Percentiles rank a stretch among this genome's conserved stretches.
Evolutionary conservation across 768 basidiomycete genomes (phyloP).

Genomic region (Hygrophorus russula): DNA sequence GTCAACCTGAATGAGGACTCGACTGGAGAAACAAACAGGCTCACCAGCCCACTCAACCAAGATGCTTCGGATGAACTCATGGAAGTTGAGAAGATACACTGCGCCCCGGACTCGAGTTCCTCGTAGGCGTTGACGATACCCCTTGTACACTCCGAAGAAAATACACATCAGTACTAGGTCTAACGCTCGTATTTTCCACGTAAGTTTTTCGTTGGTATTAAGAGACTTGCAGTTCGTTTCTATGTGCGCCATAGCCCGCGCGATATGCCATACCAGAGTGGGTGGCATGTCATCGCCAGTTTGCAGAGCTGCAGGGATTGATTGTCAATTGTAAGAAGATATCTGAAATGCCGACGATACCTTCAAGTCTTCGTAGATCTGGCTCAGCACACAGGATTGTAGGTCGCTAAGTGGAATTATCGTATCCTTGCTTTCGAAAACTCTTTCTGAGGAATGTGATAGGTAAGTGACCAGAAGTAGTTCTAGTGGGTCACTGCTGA

Average conservation of each 20-base stretch:
- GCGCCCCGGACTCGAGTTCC: slow-evolving; percentile 8
- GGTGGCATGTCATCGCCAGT: too few relatives aligned
- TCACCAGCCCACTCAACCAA: slow-evolving; percentile 15
- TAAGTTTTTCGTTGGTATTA: neutral
- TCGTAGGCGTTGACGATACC: slow-evolving; percentile 13
- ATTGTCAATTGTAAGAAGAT: too few relatives aligned
- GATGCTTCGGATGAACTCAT: slow-evolving; percentile 10
- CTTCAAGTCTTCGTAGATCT: too few relatives aligned
- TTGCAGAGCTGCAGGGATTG: too few relatives aligned
- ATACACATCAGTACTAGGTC: slow-evolving; percentile 10
- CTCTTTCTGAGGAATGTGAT: slow-evolving; percentile 8
- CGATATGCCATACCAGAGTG: too few relatives aligned
- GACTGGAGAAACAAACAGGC: neutral
- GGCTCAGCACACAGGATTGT: slow-evolving; percentile 2
- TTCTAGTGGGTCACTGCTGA: neutral
- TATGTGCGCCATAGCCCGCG: too few relatives aligned
- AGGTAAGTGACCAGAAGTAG: neutral
- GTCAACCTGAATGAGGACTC: neutral
- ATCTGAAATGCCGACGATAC: too few relatives aligned
- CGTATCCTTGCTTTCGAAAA: slow-evolving; percentile 12
- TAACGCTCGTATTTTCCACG: slow-evolving; percentile 6
- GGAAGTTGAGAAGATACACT: slow-evolving; percentile 11
- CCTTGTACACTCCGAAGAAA: slow-evolving; percentile 12
- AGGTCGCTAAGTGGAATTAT: slow-evolving; percentile 13
- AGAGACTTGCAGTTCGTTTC: neutral